These are phyloP conservation scores for Blumeria hordei DNA, from an alignment of 2,329 filamentous ascomycete species.

Conservation along the genomic window DNA sequence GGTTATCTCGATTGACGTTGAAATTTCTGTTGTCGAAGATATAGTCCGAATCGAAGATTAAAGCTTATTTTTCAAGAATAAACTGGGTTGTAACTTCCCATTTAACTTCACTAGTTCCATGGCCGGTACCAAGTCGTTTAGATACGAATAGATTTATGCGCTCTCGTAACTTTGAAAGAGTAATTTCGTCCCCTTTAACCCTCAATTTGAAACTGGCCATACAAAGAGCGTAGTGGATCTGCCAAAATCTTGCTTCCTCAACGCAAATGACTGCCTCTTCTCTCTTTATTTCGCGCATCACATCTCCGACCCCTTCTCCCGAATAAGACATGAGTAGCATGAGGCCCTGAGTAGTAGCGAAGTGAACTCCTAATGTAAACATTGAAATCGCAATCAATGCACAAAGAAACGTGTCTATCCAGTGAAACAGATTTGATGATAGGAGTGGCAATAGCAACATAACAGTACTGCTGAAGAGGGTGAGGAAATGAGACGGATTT, in stretches of 20 bases:
- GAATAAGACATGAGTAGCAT: conserved; percentile 89
- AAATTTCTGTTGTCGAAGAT: too few species aligned
- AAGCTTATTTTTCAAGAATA: conserved; percentile 3
- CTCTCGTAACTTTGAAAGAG: conserved; percentile 47
- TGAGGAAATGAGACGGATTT: conserved; percentile 89
- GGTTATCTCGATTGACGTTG: too few species aligned
- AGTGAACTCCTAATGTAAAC: conserved; percentile 63
- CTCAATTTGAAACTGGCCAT: conserved; percentile 82
- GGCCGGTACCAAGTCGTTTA: conserved; percentile 68
- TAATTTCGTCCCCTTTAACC: conserved; percentile 45
- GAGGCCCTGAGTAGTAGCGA: conserved; percentile 65
- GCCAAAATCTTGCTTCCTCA: conserved; percentile 91
- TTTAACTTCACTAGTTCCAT: conserved; percentile 54
- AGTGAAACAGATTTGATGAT: conserved; percentile 54
- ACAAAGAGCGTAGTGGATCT: conserved; percentile 89
- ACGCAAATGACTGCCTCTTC: conserved; percentile 54
- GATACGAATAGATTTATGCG: conserved; percentile 57
- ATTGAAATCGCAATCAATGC: conserved; percentile 64
- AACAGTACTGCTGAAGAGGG: conserved; percentile 60
- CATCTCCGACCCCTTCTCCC: conserved; percentile 21
- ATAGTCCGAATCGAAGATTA: too few species aligned
- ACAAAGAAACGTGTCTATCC: conserved; percentile 65
- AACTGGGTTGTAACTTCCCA: conserved; percentile 91
- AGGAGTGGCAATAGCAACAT: conserved; percentile 65
- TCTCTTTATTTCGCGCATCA: conserved; percentile 65